Base-by-base conservation (phyloP, 352 stramenopile species). In the Peronospora farinosa region DNA sequence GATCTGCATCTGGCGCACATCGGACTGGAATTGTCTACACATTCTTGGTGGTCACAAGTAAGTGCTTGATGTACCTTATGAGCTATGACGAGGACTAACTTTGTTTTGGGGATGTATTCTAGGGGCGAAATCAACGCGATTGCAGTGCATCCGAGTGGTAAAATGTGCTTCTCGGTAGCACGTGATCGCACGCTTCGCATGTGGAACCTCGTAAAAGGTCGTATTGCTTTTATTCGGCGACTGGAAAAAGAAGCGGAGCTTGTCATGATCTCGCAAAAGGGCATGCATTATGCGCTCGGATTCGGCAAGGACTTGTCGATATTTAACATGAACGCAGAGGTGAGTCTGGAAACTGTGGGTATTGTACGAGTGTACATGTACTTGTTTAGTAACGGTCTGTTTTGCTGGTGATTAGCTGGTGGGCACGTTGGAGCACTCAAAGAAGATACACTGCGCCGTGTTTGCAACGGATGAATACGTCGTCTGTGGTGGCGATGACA, bases 181-280 rank as follows among this genome's bases (percentile, higher is more conserved):
- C 71, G 71, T 7, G 86, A 96, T 37, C 70, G 76, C 40, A 96
- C 84, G 39, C 59, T 96, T 57, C 80, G 84, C 32, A 89, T 96
- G 77, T 96, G 86, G 86, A 94, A 96, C 64, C 57, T 96, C 2
- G 78, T 95, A 23, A 93, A 93, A 40, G 86, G 86, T 16, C 81
- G 84, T 37, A 88, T 86, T n/a, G 80, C 80, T 9, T 94, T 86
- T 63, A 94, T 94, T 50, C 78, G 82, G 25, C 78, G 84, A 16
- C 64, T 95, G 2, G 84, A 93, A 49, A 84, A 88, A 39, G 80
- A 93, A 52, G 78, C 84, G 8, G 68, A 76, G 21, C 51, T 84
- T 15, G 80, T 92, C 21, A 72, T 84, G 50, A 83, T 91, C 49
- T 92, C 80, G 17, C 74, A 84, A 35, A 79, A 78, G 15, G 83